A percentile compares a stretch with the other conserved stretches of the same genome.
These are phyloP conservation scores for Mortierella sp. DNA, from an alignment of 371 early-diverging fungal species.

Conservation along the genomic window DNA sequence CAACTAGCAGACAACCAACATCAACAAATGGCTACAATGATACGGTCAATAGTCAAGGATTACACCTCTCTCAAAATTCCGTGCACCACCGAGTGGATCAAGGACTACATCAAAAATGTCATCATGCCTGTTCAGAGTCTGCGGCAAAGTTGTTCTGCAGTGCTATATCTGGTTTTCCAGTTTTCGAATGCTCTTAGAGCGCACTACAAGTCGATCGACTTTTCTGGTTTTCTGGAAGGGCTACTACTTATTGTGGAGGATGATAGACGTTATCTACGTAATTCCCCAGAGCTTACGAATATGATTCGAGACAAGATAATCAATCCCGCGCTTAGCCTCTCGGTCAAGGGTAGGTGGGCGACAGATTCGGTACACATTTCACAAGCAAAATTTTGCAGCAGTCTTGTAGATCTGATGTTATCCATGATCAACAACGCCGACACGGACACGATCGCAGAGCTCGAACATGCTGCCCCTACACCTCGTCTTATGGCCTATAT, in stretches of 20 bases:
- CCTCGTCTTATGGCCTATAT: conserved; percentile 63
- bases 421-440: conserved; percentile 68
- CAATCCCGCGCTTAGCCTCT: conserved; percentile 59
- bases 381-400: conserved; percentile 59
- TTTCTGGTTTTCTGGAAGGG: conserved; percentile 66
- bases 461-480: conserved; percentile 62
- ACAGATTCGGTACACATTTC: conserved; percentile 44
- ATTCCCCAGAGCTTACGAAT: conserved; percentile 60
- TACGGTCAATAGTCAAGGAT: conserved; percentile 66
- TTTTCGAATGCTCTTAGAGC: conserved; percentile 61
- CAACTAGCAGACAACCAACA: conserved; percentile 63
- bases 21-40: conserved; percentile 67
- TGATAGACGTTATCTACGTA: conserved; percentile 60
- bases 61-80: conserved; percentile 61
- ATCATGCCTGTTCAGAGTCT: conserved; percentile 48
- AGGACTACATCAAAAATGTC: conserved; percentile 62
- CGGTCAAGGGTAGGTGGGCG: conserved; percentile 63
- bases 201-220: conserved; percentile 68
- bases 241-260: conserved; percentile 61
- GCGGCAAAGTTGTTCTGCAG: conserved; percentile 60
- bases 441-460: conserved; percentile 63
- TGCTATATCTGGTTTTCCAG: conserved; percentile 60
- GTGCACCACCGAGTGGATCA: conserved; percentile 69
- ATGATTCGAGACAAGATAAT: conserved; percentile 66
- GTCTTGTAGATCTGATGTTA: conserved; percentile 68